Evolutionary conservation across 176 grass and related monocot genomes (phyloP), one percentile per base, ranked within the genome.

Genomic region (Microstegium vimineum): DNA sequence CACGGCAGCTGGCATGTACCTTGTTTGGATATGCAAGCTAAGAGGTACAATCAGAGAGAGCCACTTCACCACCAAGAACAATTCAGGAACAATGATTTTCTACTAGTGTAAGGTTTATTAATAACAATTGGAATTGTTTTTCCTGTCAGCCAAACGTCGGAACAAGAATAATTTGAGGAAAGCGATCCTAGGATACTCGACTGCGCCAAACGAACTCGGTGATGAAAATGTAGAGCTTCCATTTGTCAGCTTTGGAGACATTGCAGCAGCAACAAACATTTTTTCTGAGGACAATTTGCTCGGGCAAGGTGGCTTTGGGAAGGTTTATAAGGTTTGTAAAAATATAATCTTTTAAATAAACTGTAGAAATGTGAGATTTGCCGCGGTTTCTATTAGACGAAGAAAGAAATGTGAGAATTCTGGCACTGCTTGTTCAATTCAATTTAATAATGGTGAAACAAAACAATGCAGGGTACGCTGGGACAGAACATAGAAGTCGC

Each of bases 261-360:
- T 92, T 67, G 33, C 43, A 16, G 42, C 34, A 3, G 82, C 90
- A 3, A 92, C 90, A 45, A 62, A 79, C 6, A 63, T 86, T 61
- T 92, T 92, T 28, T 82, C 82, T 0, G 68, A 69, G 1, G 23
- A 42, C 16, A 81, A 89, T 65, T 71, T 83, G 71, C 77, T 91
- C 0, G 82, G 86, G 41, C 35, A 79, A 67, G 90, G 82, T 16
- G 85, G 90, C n/a, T 91, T 91, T 2, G 90, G 77, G 1, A 81
- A 73, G 17, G 90, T 91, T 35, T 91, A 88, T 0, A 88, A 83
- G 86, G 73, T 91, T 42, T 12, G 40, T 0, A 12, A 42, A 42
- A 42, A 42, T 63, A 42, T n/a, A 5, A 37, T 42, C 9, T 42
- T 42, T 42, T 42, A 37, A 6, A 5, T 12, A 12, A 11, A 42